Percentiles rank a stretch among this genome's conserved stretches.
Conservation (phyloP, 2,329 filamentous ascomycete species). For the Nannizziopsis barbatae region DNA sequence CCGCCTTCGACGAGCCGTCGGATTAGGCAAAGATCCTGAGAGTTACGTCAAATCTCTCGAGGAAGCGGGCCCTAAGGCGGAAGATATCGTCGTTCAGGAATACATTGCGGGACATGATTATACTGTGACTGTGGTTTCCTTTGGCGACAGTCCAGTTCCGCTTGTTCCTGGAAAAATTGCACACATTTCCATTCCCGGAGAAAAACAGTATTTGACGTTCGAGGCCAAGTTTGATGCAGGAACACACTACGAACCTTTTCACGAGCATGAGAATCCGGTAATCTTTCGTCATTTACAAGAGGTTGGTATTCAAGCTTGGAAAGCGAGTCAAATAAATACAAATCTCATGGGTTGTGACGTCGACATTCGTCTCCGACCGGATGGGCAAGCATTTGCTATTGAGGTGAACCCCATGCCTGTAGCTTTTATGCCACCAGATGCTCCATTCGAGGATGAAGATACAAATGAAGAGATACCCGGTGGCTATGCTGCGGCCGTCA, state of each 20-base stretch:
- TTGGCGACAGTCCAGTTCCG: slow-evolving; percentile 16
- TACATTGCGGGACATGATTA: slow-evolving; percentile 18
- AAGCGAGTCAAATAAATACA: slow-evolving; percentile 14
- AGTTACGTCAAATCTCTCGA: slow-evolving; percentile 11
- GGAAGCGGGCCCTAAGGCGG: background rate
- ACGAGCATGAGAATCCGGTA: slow-evolving; percentile 13
- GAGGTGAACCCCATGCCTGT: slow-evolving; percentile 21
- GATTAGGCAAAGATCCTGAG: slow-evolving; percentile 6
- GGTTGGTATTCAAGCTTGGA: slow-evolving; percentile 17
- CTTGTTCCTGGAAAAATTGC: slow-evolving; percentile 13
- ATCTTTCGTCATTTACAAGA: slow-evolving; percentile 18
- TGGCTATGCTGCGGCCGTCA: slow-evolving; percentile 16
- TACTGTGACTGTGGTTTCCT: slow-evolving; percentile 17
- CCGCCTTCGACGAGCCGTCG: slow-evolving; percentile 6
- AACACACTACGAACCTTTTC: slow-evolving; percentile 14
- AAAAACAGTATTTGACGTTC: slow-evolving; percentile 17
- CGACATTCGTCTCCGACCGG: slow-evolving; percentile 16
- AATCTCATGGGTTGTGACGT: slow-evolving; percentile 19
- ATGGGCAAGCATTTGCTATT: slow-evolving; percentile 17
- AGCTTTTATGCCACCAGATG: slow-evolving; percentile 15
- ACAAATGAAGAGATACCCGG: slow-evolving; percentile 17
- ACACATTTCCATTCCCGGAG: slow-evolving; percentile 3
- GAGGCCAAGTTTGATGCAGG: slow-evolving; percentile 19
- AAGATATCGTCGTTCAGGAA: slow-evolving; percentile 20
- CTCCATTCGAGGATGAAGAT: slow-evolving; percentile 15